These are phyloP conservation scores for Ilex asprella DNA, from an alignment of 257 asterid species.

Conservation along the genomic window DNA sequence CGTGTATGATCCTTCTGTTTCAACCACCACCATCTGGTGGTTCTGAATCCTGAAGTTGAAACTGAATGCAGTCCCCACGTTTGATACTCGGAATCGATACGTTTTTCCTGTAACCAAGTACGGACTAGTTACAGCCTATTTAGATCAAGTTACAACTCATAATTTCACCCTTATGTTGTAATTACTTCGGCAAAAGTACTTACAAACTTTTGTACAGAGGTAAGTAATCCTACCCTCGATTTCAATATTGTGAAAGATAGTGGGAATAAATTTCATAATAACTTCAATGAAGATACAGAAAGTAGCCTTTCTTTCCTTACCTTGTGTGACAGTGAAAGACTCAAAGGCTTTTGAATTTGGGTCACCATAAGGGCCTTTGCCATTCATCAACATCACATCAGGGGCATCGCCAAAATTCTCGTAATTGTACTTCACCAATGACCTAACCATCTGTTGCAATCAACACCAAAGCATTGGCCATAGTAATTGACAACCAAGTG, in stretches of 20 bases:
- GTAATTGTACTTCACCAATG: neutral
- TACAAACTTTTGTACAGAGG: too few relatives aligned
- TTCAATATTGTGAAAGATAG: too few relatives aligned
- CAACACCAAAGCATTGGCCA: too few relatives aligned
- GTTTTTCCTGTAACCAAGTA: neutral
- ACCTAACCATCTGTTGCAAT: constrained; percentile 9
- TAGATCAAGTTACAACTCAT: too few relatives aligned
- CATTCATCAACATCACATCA: neutral
- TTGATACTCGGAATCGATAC: neutral
- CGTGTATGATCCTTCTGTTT: constrained; percentile 1
- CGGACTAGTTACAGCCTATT: neutral
- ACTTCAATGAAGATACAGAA: too few relatives aligned
- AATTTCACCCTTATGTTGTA: too few relatives aligned
- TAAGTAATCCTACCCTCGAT: too few relatives aligned
- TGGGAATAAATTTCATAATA: too few relatives aligned
- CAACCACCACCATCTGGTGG: constrained; percentile 1
- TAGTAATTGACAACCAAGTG: too few relatives aligned
- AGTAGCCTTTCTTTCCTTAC: neutral
- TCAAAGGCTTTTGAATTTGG: neutral
- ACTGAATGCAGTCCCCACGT: neutral
- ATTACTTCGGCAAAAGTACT: too few relatives aligned
- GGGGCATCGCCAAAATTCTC: neutral
- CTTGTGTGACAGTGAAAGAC: constrained; percentile 1
- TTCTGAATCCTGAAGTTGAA: constrained; percentile 3
- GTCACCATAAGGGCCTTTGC: neutral